Conservation (phyloP, 1,139 yeast genomes). For the Yamadazyma trypodendri region DNA sequence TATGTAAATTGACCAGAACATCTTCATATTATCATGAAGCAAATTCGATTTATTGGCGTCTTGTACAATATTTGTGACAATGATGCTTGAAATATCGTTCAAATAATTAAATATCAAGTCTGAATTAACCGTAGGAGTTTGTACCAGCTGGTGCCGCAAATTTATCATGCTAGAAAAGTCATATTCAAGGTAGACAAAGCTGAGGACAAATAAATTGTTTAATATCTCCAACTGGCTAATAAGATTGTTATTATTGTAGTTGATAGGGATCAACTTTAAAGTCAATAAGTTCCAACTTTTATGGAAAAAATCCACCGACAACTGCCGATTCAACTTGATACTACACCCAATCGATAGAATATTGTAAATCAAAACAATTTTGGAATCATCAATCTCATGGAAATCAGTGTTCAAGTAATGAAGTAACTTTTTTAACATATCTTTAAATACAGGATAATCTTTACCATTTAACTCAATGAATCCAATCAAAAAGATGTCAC, state of each 20-base stretch:
- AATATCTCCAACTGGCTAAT: slow-evolving; percentile 43
- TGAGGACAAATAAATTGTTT: slow-evolving; percentile 31
- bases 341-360: slow-evolving; percentile 27
- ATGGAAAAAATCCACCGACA: slow-evolving; percentile 34
- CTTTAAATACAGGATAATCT: slow-evolving; percentile 19
- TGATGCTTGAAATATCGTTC: slow-evolving; percentile 43
- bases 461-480: slow-evolving; percentile 22
- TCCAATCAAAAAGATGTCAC: slow-evolving; percentile 35
- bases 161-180: slow-evolving; percentile 18
- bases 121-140: slow-evolving; percentile 6
- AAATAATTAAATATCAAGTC: slow-evolving; percentile 45
- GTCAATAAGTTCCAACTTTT: slow-evolving; percentile 47
- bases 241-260: slow-evolving; percentile 35
- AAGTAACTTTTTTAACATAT: slow-evolving; percentile 23
- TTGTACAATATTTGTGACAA: slow-evolving; percentile 24
- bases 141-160: slow-evolving; percentile 1
- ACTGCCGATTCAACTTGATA: slow-evolving; percentile 17
- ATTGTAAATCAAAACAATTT: slow-evolving; percentile 28
- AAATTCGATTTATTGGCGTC: slow-evolving; percentile 7
- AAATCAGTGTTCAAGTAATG: slow-evolving; percentile 23
- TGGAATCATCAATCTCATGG: slow-evolving; percentile 21
- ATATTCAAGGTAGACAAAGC: slow-evolving; percentile 30
- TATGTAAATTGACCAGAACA: slow-evolving; percentile 47
- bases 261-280: slow-evolving; percentile 38
- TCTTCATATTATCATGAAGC: slow-evolving; percentile 18